Conservation (phyloP, 495 filamentous ascomycete species). For the Penicillium flavigenum region DNA sequence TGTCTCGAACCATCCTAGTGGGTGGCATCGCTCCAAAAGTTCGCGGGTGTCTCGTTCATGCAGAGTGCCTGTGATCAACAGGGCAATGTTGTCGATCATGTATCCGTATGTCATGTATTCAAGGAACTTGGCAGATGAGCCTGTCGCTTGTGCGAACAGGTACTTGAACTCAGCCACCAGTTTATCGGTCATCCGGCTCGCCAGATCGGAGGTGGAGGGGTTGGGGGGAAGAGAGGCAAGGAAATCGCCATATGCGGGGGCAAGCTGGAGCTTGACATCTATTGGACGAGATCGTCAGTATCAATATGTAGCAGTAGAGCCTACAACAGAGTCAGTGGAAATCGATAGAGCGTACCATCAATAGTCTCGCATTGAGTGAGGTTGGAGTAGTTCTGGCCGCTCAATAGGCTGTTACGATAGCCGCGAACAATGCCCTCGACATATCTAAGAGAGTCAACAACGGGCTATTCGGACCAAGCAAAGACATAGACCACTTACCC, state of each 20-base stretch:
- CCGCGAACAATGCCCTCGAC: conserved; percentile 96
- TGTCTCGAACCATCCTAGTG: conserved; percentile 97
- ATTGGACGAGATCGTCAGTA: conserved; percentile 14
- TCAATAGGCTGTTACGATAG: conserved; percentile 93
- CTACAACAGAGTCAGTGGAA: neutral
- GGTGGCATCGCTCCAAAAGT: conserved; percentile 92
- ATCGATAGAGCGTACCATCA: conserved; percentile 64
- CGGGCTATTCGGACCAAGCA: conserved; percentile 3
- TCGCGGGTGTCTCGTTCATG: conserved; percentile 97
- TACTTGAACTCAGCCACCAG: conserved; percentile 97
- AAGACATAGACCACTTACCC: conserved; percentile 55
- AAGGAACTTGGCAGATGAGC: conserved; percentile 88
- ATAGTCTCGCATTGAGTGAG: conserved; percentile 98
- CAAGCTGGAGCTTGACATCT: conserved; percentile 98
- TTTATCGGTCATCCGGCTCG: conserved; percentile 95
- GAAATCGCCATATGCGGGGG: conserved; percentile 95
- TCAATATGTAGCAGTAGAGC: neutral
- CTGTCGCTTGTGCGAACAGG: conserved; percentile 85
- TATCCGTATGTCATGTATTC: conserved; percentile 98
- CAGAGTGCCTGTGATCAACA: conserved; percentile 96
- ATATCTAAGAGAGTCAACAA: conserved; percentile 59
- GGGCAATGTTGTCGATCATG: conserved; percentile 99
- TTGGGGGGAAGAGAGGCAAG: conserved; percentile 92
- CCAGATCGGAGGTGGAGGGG: conserved; percentile 92
- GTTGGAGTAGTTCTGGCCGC: conserved; percentile 87